phyloP scores from a whole-genome alignment of 495 filamentous ascomycete genomes.

The Aspergillus panamensis region DNA sequence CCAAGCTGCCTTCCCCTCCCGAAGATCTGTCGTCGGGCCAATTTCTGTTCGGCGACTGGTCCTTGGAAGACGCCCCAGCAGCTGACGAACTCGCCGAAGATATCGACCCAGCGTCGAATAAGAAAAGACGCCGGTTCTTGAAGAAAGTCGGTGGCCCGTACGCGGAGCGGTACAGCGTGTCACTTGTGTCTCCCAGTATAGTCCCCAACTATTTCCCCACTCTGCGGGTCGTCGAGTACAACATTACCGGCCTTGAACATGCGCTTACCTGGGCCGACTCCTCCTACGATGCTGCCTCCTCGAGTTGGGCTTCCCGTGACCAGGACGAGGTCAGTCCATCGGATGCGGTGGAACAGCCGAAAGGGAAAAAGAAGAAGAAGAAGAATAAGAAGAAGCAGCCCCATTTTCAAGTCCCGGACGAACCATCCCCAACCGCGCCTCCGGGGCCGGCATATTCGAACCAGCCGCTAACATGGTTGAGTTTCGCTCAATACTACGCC shows the following conservation, averaged over 20 bases:
- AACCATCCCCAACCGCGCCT: slow-evolving; percentile 66
- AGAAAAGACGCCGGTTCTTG: slow-evolving; percentile 53
- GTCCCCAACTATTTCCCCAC: slow-evolving; percentile 94
- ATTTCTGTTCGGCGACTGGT: slow-evolving; percentile 13
- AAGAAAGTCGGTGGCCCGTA: slow-evolving; percentile 72
- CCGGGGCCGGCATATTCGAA: slow-evolving; percentile 91
- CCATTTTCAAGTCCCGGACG: slow-evolving; percentile 60
- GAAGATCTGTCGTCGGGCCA: slow-evolving; percentile 17
- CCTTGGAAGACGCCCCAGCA: background rate
- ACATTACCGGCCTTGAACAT: slow-evolving; percentile 73
- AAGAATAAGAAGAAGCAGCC: slow-evolving; percentile 54
- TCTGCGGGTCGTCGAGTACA: slow-evolving; percentile 86
- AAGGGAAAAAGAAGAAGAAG: slow-evolving; percentile 55
- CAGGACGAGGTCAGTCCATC: slow-evolving; percentile 8
- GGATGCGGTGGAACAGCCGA: slow-evolving; percentile 21
- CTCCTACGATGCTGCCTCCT: background rate
- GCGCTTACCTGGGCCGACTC: slow-evolving; percentile 42
- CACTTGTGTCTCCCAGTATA: slow-evolving; percentile 76
- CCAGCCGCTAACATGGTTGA: slow-evolving; percentile 70
- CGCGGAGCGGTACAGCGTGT: slow-evolving; percentile 80
- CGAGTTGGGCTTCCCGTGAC: background rate
- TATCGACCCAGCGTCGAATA: slow-evolving; percentile 22
- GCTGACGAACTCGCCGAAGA: slow-evolving; percentile 18
- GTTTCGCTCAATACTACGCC: slow-evolving; percentile 88
- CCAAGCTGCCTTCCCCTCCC: slow-evolving; percentile 62